Evolutionary conservation across 495 filamentous ascomycete genomes (phyloP).

Genomic region (Neurospora tetraspora): DNA sequence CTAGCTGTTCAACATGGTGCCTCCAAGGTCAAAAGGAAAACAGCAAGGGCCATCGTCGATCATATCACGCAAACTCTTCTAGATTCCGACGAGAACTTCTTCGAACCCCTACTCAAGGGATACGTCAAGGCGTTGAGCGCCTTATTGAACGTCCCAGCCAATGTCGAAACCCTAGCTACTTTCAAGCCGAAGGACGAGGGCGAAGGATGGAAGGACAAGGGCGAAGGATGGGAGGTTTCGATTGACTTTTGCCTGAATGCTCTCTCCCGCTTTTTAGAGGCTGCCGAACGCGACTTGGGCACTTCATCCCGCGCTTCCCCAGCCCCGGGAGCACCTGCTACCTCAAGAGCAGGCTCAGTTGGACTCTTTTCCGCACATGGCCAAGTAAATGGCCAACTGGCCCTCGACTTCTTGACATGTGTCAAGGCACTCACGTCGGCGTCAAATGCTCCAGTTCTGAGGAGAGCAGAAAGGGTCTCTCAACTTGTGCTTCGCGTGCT

Average conservation of each 20-base stretch:
- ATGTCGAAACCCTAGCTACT: conserved; percentile 62
- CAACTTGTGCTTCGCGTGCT: conserved; percentile 52
- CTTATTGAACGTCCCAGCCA: conserved; percentile 61
- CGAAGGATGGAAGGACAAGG: conserved; percentile 56
- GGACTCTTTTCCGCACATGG: conserved; percentile 4
- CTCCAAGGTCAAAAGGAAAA: conserved; percentile 59
- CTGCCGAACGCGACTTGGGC: conserved; percentile 23
- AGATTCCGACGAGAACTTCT: conserved; percentile 49
- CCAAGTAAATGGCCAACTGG: conserved; percentile 23
- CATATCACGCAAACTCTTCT: conserved; percentile 72
- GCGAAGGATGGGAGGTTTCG: conserved; percentile 56
- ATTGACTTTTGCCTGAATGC: conserved; percentile 57
- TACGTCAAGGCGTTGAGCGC: conserved; percentile 67
- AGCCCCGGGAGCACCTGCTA: conserved; percentile 23
- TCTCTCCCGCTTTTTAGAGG: conserved; percentile 34
- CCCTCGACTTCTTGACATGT: conserved; percentile 54
- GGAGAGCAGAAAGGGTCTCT: conserved; percentile 48
- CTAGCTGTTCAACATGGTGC: conserved; percentile 58
- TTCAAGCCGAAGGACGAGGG: conserved; percentile 13
- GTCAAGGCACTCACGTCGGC: conserved; percentile 54
- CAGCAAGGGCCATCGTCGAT: conserved; percentile 64
- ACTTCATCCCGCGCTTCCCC: conserved; percentile 28
- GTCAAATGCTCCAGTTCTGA: conserved; percentile 61
- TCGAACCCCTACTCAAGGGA: conserved; percentile 61
- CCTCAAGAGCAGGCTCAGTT: conserved; percentile 20